Percentiles rank a stretch among this genome's conserved stretches.
These are phyloP conservation scores for Hemisphaericaspora xylanilytica DNA, from an alignment of 1,139 yeast species.

Conservation along the genomic window DNA sequence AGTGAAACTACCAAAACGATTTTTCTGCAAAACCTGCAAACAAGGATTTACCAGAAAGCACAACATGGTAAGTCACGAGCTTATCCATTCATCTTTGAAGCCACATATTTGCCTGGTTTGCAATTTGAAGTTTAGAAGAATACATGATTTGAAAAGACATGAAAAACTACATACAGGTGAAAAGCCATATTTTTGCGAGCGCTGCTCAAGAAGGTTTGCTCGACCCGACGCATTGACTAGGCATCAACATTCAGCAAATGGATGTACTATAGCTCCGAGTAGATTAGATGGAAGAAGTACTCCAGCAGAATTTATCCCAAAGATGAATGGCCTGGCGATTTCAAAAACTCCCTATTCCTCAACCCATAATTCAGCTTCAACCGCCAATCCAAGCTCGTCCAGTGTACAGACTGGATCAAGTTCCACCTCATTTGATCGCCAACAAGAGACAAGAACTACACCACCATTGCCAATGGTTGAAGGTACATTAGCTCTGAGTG, in stretches of 20 bases:
- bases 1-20: slow-evolving; percentile 24
- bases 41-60: slow-evolving; percentile 69
- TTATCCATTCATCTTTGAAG: slow-evolving; percentile 65
- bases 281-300: slow-evolving; percentile 1
- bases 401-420: not conserved
- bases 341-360: not conserved
- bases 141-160: slow-evolving; percentile 76
- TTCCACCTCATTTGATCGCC: not conserved
- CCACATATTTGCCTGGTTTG: slow-evolving; percentile 72
- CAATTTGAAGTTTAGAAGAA: slow-evolving; percentile 60
- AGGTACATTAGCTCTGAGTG: not conserved
- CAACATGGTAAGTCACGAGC: slow-evolving; percentile 69
- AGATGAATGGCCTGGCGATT: not conserved
- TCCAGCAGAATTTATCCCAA: not conserved
- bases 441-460: not conserved
- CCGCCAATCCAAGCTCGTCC: not conserved
- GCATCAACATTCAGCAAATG: slow-evolving; percentile 50
- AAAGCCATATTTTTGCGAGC: slow-evolving; percentile 60
- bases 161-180: slow-evolving; percentile 75
- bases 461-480: not conserved
- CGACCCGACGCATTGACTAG: slow-evolving; percentile 75
- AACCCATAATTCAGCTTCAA: not conserved
- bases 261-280: slow-evolving; percentile 26
- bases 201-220: slow-evolving; percentile 68
- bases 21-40: slow-evolving; percentile 56